Percentiles rank a stretch among this genome's conserved stretches.
Conservation (phyloP, 768 basidiomycete species). For the Kwoniella pini region DNA sequence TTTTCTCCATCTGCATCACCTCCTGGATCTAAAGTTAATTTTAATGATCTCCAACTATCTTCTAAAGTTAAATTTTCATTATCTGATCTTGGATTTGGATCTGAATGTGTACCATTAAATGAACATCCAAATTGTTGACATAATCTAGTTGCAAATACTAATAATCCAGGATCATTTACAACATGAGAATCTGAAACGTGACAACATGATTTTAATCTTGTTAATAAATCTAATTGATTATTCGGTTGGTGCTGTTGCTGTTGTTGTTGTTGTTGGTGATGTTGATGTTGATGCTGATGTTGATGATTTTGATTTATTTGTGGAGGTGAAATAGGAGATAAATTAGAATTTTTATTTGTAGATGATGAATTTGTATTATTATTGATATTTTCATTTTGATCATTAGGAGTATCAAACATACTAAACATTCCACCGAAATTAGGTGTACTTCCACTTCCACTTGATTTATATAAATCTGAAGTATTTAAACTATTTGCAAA, state of each 20-base stretch:
- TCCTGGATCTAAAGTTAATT: constrained; percentile 42
- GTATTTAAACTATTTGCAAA: constrained; percentile 23
- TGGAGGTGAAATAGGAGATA: constrained; percentile 20
- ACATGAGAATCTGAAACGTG: constrained; percentile 52
- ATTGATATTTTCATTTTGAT: not conserved
- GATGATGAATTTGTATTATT: not conserved
- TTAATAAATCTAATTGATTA: constrained; percentile 50
- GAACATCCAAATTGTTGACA: constrained; percentile 49
- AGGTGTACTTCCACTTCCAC: constrained; percentile 11
- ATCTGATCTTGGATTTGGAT: constrained; percentile 20
- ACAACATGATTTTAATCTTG: constrained; percentile 50
- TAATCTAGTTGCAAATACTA: constrained; percentile 51
- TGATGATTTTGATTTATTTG: not conserved
- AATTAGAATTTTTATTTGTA: constrained; percentile 4
- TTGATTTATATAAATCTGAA: constrained; percentile 25
- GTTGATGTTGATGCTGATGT: not conserved
- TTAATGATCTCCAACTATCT: constrained; percentile 45
- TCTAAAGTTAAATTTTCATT: constrained; percentile 44
- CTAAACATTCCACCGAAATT: constrained; percentile 31
- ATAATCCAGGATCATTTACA: constrained; percentile 50
- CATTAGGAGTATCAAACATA: constrained; percentile 27
- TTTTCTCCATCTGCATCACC: constrained; percentile 52
- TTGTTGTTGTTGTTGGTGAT: constrained; percentile 10
- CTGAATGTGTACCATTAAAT: constrained; percentile 40
- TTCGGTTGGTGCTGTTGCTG: not conserved